Base-by-base conservation (phyloP, 179 eudicot species). In the Sideroxylon spinosum region DNA sequence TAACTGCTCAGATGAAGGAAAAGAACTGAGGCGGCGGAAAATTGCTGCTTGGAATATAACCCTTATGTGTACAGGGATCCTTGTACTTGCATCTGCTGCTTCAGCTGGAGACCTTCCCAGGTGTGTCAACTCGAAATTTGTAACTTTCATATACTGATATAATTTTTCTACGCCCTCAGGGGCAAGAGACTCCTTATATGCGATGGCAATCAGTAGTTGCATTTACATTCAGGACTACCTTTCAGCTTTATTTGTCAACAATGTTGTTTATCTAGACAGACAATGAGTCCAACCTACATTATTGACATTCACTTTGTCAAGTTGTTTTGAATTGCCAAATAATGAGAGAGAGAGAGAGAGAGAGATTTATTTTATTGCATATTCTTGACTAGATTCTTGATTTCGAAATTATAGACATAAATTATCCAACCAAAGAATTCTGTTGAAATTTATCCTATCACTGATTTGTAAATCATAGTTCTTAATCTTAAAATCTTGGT, bases 51-150 rank as follows among this genome's bases (percentile, higher is more conserved):
- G 89, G 89, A 83, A 78, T 76, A 81, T 91, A 77, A 63, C 79
- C 28, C 26, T 81, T 49, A 72, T 86, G 14, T 87, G 85, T 68
- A 59, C 80, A 1, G 90, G 90, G 29, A 83, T 73, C 71, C 63
- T 90, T 68, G 79, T 86, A 44, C 87, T 92, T 75, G 79, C 92
- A 71, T 82, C 85, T 81, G 82, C 92, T 73, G 87, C 88, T 78
- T 89, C 97, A 78, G 88, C 87, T 57, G 82, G 86, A 79, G 73
- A 66, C 50, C 80, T 88, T 80, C 80, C 85, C 28, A 85, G 86
- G 94, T 92, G 65, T 69, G 85, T 63, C n/a, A 0, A 25, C 52
- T 71, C 59, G 46, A 9, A 19, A 55, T 20, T 25, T 26, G 25
- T 14, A 50, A 11, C 37, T 55, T 19, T 16, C 12, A 49, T 1